These are phyloP conservation scores for Linderniella brevidens DNA, from an alignment of 257 asterid genomes.

Conservation along the genomic window DNA sequence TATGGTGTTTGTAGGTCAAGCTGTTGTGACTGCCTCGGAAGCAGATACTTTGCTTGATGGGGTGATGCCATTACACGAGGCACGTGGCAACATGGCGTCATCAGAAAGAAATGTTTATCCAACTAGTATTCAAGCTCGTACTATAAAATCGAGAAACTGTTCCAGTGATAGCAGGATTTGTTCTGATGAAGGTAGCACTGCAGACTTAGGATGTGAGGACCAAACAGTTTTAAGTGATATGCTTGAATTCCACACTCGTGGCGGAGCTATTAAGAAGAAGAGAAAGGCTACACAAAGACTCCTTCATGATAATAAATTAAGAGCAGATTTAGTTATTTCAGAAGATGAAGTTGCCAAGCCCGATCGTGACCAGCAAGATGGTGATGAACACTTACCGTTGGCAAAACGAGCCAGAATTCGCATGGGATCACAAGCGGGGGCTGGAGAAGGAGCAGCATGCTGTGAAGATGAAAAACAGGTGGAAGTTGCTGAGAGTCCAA, in stretches of 20 bases:
- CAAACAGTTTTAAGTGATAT: conserved; percentile 36
- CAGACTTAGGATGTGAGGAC: conserved; percentile 31
- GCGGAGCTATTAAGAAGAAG: background rate
- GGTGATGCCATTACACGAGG: conserved; percentile 22
- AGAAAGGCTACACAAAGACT: conserved; percentile 5
- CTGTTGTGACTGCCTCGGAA: conserved; percentile 38
- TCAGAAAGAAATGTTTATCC: conserved; percentile 9
- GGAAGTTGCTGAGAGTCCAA: conserved; percentile 23
- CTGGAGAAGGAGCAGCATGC: conserved; percentile 16
- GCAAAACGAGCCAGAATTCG: conserved; percentile 93
- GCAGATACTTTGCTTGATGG: conserved; percentile 28
- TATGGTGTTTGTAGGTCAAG: conserved; percentile 33
- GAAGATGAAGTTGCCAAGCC: conserved; percentile 25
- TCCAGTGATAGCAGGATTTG: conserved; percentile 16
- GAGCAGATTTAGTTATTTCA: conserved; percentile 9
- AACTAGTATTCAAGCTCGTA: conserved; percentile 31
- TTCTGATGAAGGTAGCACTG: conserved; percentile 37
- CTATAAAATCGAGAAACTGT: conserved; percentile 20
- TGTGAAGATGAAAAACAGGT: conserved; percentile 28
- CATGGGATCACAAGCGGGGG: conserved; percentile 42
- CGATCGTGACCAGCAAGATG: conserved; percentile 15
- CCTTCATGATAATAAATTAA: conserved; percentile 18
- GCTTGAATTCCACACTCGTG: conserved; percentile 46
- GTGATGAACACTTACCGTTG: conserved; percentile 84
- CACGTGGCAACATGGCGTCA: conserved; percentile 6